Conservation (phyloP, 148 eudicot genomes). For the Bassia scoparia region DNA sequence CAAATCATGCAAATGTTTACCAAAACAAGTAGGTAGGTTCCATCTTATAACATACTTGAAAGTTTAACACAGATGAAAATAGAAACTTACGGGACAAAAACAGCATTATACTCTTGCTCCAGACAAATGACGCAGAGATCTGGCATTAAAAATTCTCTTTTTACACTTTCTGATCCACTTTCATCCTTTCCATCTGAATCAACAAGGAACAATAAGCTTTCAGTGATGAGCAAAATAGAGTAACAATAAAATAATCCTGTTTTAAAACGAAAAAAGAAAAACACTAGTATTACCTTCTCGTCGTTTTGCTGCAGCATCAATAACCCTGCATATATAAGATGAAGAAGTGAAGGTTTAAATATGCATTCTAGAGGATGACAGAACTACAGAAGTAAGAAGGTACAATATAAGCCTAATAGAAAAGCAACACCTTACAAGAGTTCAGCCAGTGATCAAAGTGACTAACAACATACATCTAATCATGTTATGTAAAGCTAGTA, state of each 20-base stretch:
- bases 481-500: no score
- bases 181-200: constrained; percentile 55
- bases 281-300: constrained; percentile 54
- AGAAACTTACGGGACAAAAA: constrained; percentile 86
- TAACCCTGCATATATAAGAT: constrained; percentile 56
- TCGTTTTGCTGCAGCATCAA: constrained; percentile 83
- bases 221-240: constrained; percentile 5
- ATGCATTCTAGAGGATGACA: not conserved
- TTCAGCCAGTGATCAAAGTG: not conserved
- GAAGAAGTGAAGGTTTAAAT: not conserved
- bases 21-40: constrained; percentile 4
- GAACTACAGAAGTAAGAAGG: not conserved
- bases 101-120: constrained; percentile 92
- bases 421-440: not conserved
- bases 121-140: constrained; percentile 97
- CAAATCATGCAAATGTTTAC: not conserved
- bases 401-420: no score
- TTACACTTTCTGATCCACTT: constrained; percentile 52
- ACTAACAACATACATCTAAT: no score
- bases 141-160: constrained; percentile 66
- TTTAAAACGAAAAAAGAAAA: not conserved
- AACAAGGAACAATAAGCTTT: constrained; percentile 16
- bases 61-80: not conserved
- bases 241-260: not conserved
- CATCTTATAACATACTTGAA: not conserved